Base-by-base conservation (phyloP, 208 protist genomes). In the Trypanosoma caninum region DNA sequence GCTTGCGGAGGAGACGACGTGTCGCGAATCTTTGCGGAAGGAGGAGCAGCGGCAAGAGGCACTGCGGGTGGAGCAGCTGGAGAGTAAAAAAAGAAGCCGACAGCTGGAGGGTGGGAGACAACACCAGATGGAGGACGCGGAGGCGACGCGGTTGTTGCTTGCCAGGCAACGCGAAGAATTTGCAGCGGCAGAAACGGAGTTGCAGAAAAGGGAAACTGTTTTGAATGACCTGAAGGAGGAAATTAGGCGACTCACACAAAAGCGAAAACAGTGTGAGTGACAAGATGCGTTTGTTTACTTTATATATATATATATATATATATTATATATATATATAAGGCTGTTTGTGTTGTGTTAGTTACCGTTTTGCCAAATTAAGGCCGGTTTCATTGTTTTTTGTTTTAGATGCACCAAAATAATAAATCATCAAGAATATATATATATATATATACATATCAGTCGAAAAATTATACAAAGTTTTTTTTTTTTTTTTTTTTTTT, bases 41-140 rank as follows among this genome's bases (percentile, higher is more conserved):
- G 25, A 66, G 37, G 40, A 37, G 14, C 35, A 50, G 2, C 73
- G 69, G 22, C 65, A 75, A 31, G 42, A 35, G 31, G 27, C 6
- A 16, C 9, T 60, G 16, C 50, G 48, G 16, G 18, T 57, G 18
- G 51, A 76, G 14, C 62, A 34, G 8, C 37, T 59, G 18, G 76
- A 56, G 11, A 74, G 66, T 40, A 22, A 59, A 10, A 58, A 13
- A n/a, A 59, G 72, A 20, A 78, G 72, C 18, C 22, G 55, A 0
- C 27, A 61, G 20, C 56, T 87, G 23, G 74, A 87, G 41, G 63
- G 74, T n/a, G 71, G 59, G 46, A 87, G 82, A 31, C 41, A 57
- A 13, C 46, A 73, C 18, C 80, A 86, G 60, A 86, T 86, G 84
- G 75, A 75, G 37, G 80, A 87, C 35, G 73, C 71, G 27, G 82